Evolutionary conservation across 2,329 filamentous ascomycete genomes (phyloP).

Genomic region (Cryphonectria nitschkei): DNA sequence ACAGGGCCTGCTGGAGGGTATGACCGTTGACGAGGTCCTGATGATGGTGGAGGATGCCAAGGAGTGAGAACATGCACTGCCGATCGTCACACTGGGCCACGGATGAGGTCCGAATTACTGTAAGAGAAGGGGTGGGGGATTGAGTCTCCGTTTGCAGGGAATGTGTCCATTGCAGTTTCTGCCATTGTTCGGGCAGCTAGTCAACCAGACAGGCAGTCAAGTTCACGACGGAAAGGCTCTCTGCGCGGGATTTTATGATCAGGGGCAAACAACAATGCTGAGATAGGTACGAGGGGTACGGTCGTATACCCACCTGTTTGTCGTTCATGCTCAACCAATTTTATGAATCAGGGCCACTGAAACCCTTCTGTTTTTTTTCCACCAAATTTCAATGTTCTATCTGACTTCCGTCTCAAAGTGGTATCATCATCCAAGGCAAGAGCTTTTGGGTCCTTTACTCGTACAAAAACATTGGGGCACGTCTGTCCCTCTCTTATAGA

Average conservation of each 20-base stretch:
- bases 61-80: background rate
- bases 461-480: slow-evolving; percentile 19
- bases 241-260: background rate
- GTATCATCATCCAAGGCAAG: slow-evolving; percentile 24
- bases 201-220: background rate
- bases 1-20: background rate
- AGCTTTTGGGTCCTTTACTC: slow-evolving; percentile 12
- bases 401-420: slow-evolving; percentile 3
- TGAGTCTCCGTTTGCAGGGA: too few relatives aligned
- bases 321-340: slow-evolving; percentile 10
- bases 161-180: background rate
- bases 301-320: slow-evolving; percentile 11
- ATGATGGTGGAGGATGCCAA: background rate
- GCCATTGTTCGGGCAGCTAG: background rate
- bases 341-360: background rate
- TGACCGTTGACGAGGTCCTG: background rate
- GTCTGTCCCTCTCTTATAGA: slow-evolving; percentile 40
- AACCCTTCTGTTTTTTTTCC: background rate
- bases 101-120: background rate
- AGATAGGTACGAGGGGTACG: background rate
- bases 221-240: background rate
- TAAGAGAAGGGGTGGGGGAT: background rate
- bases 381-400: background rate
- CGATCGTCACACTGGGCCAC: background rate
- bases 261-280: background rate